phyloP scores from a whole-genome alignment of 2,329 filamentous ascomycete genomes.

The Sarocladium oryzae region DNA sequence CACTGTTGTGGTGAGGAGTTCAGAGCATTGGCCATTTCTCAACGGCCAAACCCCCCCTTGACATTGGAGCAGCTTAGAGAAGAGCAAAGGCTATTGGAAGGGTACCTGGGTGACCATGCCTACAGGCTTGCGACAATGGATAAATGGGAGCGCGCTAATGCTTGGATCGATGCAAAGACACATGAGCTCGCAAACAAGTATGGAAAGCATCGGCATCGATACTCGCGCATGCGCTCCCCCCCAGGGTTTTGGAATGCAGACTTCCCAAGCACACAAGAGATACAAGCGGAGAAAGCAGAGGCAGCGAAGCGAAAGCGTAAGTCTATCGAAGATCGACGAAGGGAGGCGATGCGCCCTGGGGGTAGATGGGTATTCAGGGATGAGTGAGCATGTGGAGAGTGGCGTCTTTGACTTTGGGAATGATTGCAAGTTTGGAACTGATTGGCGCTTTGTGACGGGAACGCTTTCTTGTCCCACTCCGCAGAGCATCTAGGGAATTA shows the following conservation, averaged over 20 bases:
- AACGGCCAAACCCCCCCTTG: slow-evolving; percentile 35
- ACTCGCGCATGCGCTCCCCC: slow-evolving; percentile 64
- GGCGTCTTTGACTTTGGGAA: too few relatives aligned
- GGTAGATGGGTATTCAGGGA: slow-evolving; percentile 80
- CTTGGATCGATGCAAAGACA: slow-evolving; percentile 71
- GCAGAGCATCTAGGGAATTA: too few relatives aligned
- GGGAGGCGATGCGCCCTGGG: slow-evolving; percentile 71
- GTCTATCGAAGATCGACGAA: slow-evolving; percentile 65
- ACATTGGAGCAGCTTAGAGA: slow-evolving; percentile 28
- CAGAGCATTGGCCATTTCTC: slow-evolving; percentile 54
- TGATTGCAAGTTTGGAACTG: too few relatives aligned
- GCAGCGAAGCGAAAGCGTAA: slow-evolving; percentile 57
- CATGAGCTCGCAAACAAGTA: slow-evolving; percentile 65
- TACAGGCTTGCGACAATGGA: slow-evolving; percentile 54
- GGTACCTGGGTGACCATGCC: slow-evolving; percentile 51
- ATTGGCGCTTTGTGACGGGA: too few relatives aligned
- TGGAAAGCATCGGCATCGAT: slow-evolving; percentile 72
- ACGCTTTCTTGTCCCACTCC: too few relatives aligned
- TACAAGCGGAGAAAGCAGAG: slow-evolving; percentile 56
- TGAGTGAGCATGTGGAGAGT: slow-evolving; percentile 44
- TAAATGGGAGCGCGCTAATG: slow-evolving; percentile 52
- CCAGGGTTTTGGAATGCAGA: slow-evolving; percentile 88
- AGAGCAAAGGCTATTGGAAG: slow-evolving; percentile 46
- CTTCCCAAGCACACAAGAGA: slow-evolving; percentile 83
- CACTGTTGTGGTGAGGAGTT: slow-evolving; percentile 73